phyloP scores from a whole-genome alignment of 2,329 filamentous ascomycete species.

The Pseudovirgaria hyperparasitica region DNA sequence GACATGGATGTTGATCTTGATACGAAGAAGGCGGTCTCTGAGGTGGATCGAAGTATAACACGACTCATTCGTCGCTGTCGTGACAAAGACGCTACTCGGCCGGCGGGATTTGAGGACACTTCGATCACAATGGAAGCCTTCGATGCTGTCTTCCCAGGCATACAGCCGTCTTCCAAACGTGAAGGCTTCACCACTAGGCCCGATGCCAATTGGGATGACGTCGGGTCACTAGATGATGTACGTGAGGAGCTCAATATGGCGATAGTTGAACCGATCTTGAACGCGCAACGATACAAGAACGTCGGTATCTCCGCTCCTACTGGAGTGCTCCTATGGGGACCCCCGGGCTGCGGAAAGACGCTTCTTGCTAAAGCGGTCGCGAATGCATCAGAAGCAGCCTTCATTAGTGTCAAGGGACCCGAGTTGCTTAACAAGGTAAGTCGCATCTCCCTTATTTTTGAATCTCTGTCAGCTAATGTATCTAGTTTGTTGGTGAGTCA shows the following conservation, averaged over 20 bases:
- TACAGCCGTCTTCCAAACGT: slow-evolving; percentile 71
- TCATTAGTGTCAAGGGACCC: slow-evolving; percentile 94
- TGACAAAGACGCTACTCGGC: slow-evolving; percentile 36
- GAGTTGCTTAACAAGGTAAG: slow-evolving; percentile 77
- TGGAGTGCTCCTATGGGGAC: slow-evolving; percentile 90
- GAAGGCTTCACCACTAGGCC: slow-evolving; percentile 94
- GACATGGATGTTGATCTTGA: slow-evolving; percentile 36
- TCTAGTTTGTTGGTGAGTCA: slow-evolving; percentile 76
- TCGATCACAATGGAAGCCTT: slow-evolving; percentile 58
- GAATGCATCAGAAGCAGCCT: slow-evolving; percentile 90
- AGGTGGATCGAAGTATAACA: slow-evolving; percentile 16
- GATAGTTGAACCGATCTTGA: slow-evolving; percentile 79
- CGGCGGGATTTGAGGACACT: slow-evolving; percentile 41
- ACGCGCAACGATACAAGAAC: slow-evolving; percentile 61
- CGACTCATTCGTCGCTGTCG: slow-evolving; percentile 39
- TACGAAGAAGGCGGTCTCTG: slow-evolving; percentile 7
- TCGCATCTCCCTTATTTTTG: slow-evolving; percentile 1
- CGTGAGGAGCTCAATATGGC: slow-evolving; percentile 71
- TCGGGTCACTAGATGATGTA: slow-evolving; percentile 71
- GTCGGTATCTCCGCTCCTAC: slow-evolving; percentile 72
- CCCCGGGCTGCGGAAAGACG: slow-evolving; percentile 93
- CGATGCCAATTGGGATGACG: slow-evolving; percentile 83
- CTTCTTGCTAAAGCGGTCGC: slow-evolving; percentile 92
- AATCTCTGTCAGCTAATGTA: slow-evolving; percentile 4
- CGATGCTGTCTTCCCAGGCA: slow-evolving; percentile 56